Conservation (phyloP, 805 yeast genomes). For the Candida awuae region DNA sequence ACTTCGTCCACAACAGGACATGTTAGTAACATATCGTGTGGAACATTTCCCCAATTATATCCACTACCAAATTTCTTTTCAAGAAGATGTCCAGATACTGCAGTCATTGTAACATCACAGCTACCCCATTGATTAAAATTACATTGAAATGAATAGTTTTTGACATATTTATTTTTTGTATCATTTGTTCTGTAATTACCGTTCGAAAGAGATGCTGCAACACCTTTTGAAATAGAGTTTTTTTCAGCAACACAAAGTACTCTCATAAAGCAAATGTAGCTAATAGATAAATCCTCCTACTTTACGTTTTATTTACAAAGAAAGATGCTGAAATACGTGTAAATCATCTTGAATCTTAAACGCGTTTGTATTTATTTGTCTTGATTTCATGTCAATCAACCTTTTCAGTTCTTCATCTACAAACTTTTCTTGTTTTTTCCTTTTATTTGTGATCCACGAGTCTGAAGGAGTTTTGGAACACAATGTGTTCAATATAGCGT, state of each 20-base stretch:
- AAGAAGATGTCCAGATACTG: slow-evolving; percentile 82
- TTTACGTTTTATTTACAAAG: too few species aligned
- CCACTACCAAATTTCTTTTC: slow-evolving; percentile 55
- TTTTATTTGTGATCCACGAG: too few species aligned
- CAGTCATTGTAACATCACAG: slow-evolving; percentile 83
- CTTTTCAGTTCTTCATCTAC: too few species aligned
- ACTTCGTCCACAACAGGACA: slow-evolving; percentile 38
- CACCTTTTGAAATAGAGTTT: slow-evolving; percentile 86
- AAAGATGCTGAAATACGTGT: too few species aligned
- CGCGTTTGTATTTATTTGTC: too few species aligned
- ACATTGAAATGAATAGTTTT: slow-evolving; percentile 71
- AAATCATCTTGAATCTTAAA: too few species aligned
- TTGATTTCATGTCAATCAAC: too few species aligned
- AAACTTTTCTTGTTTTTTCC: too few species aligned
- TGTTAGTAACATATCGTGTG: slow-evolving; percentile 58
- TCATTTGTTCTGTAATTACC: slow-evolving; percentile 28
- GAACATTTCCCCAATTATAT: slow-evolving; percentile 58
- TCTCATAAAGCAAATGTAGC: slow-evolving; percentile 39
- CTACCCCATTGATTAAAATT: slow-evolving; percentile 53
- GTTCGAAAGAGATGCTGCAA: slow-evolving; percentile 62
- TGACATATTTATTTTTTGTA: slow-evolving; percentile 52
- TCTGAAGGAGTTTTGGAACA: too few species aligned
- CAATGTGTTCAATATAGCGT: too few species aligned
- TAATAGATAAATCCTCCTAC: background rate
- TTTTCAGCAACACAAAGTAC: slow-evolving; percentile 95